Evolutionary conservation across 306 rosid species (phyloP).

Genomic region (Ochetophila trinervis): DNA sequence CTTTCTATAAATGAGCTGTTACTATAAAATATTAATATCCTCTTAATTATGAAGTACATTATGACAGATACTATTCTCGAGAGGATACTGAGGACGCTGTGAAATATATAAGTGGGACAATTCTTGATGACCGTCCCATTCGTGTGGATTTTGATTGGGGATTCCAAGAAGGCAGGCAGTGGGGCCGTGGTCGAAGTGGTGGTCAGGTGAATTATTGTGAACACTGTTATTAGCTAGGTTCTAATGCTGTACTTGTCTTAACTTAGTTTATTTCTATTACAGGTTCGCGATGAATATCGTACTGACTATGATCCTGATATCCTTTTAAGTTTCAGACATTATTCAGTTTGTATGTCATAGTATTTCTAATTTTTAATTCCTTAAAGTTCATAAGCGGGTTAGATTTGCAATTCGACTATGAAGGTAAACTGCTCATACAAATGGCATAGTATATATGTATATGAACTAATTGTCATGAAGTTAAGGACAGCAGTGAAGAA

Average conservation of each 20-base stretch:
- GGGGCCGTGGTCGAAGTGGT: slow-evolving; percentile 99
- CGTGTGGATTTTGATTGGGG: slow-evolving; percentile 99
- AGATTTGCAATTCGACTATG: neutral
- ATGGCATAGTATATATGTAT: neutral
- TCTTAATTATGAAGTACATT: neutral
- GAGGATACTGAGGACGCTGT: slow-evolving; percentile 97
- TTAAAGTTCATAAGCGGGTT: neutral
- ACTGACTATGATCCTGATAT: slow-evolving; percentile 99
- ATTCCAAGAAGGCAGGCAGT: slow-evolving; percentile 94
- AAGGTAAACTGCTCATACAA: too few species aligned
- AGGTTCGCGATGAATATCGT: slow-evolving; percentile 98
- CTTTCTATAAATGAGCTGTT: neutral
- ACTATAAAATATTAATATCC: slow-evolving; percentile 1
- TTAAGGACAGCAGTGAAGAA: neutral
- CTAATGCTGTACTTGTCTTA: slow-evolving; percentile 15
- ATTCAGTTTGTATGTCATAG: neutral
- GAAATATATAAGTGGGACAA: slow-evolving; percentile 89
- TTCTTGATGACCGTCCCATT: slow-evolving; percentile 97
- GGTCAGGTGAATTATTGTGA: slow-evolving; percentile 62
- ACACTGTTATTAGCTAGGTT: slow-evolving; percentile 7
- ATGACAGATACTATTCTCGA: slow-evolving; percentile 75
- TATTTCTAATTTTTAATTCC: neutral
- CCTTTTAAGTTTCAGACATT: slow-evolving; percentile 40
- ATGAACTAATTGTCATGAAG: neutral
- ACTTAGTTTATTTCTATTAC: slow-evolving; percentile 23